Evolutionary conservation across 805 yeast genomes (phyloP).

Genomic region (Ogataea kodamae): DNA sequence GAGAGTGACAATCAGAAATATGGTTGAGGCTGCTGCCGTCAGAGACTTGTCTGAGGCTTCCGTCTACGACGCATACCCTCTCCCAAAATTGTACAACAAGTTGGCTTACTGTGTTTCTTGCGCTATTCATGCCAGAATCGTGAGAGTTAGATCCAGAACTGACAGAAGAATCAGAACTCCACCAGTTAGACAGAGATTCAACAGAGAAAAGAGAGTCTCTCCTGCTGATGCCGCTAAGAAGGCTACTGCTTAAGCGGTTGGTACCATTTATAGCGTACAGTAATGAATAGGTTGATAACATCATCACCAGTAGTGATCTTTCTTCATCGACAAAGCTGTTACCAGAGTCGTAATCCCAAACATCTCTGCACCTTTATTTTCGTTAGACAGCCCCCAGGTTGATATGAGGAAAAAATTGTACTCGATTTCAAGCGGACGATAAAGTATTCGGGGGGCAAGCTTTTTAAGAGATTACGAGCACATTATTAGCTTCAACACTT

Average conservation of each 20-base stretch:
- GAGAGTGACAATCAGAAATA: slow-evolving; percentile 99
- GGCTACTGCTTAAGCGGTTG: slow-evolving; percentile 43
- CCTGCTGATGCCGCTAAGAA: slow-evolving; percentile 98
- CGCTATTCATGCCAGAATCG: slow-evolving; percentile 99
- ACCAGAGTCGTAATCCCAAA: background rate
- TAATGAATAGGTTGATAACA: slow-evolving; percentile 11
- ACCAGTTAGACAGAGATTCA: slow-evolving; percentile 98
- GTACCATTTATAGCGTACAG: slow-evolving; percentile 11
- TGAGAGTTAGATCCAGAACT: slow-evolving; percentile 98
- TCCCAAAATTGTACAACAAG: slow-evolving; percentile 99
- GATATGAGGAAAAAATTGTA: slow-evolving; percentile 11
- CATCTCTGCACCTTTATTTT: slow-evolving; percentile 10
- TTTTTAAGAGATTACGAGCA: too few species aligned
- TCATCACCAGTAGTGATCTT: background rate
- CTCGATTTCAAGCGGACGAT: slow-evolving; percentile 10
- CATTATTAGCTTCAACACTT: too few species aligned
- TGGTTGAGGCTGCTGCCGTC: slow-evolving; percentile 99
- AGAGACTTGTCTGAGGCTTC: slow-evolving; percentile 99
- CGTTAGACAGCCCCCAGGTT: slow-evolving; percentile 1
- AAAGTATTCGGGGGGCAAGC: slow-evolving; percentile 11
- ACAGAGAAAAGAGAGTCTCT: slow-evolving; percentile 91
- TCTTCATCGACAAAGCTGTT: background rate
- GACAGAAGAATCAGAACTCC: slow-evolving; percentile 99
- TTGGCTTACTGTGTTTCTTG: slow-evolving; percentile 99
- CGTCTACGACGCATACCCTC: slow-evolving; percentile 97